phyloP scores from a whole-genome alignment of 129 eudicot genomes.

The Escallonia herrerae region DNA sequence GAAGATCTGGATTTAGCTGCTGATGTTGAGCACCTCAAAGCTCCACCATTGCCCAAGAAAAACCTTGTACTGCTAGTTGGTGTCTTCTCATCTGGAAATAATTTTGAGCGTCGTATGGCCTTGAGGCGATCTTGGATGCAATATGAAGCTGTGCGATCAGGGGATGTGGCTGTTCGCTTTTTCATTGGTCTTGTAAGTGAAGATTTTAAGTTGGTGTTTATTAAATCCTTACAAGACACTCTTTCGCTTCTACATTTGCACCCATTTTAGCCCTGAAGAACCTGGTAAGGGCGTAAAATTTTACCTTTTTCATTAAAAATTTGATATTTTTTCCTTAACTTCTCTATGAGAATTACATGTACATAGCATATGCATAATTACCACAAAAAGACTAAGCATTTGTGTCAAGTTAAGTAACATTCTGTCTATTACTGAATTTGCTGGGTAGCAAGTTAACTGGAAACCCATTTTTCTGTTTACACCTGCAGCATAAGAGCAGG shows the following conservation, averaged over 20 bases:
- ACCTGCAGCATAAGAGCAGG: conserved; percentile 72
- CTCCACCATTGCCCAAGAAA: conserved; percentile 47
- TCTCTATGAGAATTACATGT: too few species aligned
- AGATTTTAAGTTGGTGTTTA: background rate
- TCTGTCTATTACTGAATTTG: background rate
- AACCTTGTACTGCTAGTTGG: conserved; percentile 61
- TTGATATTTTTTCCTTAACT: background rate
- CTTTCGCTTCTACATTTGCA: background rate
- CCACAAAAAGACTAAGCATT: background rate
- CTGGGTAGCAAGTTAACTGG: background rate
- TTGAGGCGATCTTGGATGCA: conserved; percentile 96
- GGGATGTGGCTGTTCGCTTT: conserved; percentile 77
- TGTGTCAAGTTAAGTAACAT: background rate
- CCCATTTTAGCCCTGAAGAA: background rate
- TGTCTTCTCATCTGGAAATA: conserved; percentile 83
- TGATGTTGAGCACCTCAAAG: conserved; percentile 53
- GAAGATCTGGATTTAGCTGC: conserved; percentile 48
- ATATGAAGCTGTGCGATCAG: conserved; percentile 68
- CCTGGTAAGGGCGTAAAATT: background rate
- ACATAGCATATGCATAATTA: too few species aligned
- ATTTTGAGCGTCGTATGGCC: conserved; percentile 96
- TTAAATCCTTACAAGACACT: background rate
- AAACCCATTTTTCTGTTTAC: conserved; percentile 7
- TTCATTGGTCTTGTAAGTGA: conserved; percentile 84
- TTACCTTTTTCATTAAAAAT: too few species aligned